phyloP scores from a whole-genome alignment of 257 asterid species.

The Solanum okadae region DNA sequence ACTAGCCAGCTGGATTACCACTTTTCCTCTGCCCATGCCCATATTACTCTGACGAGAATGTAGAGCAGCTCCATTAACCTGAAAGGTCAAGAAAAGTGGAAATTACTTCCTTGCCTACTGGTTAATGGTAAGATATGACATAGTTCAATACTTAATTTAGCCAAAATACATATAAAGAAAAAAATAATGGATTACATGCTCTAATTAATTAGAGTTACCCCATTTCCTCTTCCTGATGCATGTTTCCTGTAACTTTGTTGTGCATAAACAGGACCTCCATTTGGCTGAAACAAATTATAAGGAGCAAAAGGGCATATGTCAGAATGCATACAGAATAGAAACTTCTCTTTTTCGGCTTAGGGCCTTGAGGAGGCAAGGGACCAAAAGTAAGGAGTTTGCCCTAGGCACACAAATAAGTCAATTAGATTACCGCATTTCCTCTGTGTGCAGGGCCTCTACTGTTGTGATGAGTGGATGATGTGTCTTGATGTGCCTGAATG shows the following conservation, averaged over 20 bases:
- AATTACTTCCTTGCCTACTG: background rate
- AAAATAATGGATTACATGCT: background rate
- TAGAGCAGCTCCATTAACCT: constrained; percentile 3
- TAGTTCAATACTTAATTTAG: background rate
- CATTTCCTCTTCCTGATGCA: constrained; percentile 11
- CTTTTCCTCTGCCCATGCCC: constrained; percentile 6
- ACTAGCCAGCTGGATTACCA: background rate
- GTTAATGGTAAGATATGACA: background rate
- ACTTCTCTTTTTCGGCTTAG: background rate
- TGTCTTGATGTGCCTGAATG: constrained; percentile 5
- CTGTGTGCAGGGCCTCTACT: background rate
- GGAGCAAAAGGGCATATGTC: background rate
- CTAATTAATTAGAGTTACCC: background rate
- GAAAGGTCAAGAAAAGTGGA: background rate
- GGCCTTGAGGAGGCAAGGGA: background rate
- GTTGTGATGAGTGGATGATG: constrained; percentile 6
- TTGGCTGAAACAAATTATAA: constrained; percentile 6
- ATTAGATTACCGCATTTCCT: constrained; percentile 6
- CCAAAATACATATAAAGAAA: background rate
- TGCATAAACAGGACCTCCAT: constrained; percentile 1
- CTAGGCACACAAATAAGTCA: background rate
- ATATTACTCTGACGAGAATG: background rate
- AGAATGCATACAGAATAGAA: background rate
- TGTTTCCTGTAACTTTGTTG: background rate
- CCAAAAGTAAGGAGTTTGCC: background rate